These are phyloP conservation scores for Globisporangium lucens DNA, from an alignment of 352 stramenopile species.

Conservation along the genomic window DNA sequence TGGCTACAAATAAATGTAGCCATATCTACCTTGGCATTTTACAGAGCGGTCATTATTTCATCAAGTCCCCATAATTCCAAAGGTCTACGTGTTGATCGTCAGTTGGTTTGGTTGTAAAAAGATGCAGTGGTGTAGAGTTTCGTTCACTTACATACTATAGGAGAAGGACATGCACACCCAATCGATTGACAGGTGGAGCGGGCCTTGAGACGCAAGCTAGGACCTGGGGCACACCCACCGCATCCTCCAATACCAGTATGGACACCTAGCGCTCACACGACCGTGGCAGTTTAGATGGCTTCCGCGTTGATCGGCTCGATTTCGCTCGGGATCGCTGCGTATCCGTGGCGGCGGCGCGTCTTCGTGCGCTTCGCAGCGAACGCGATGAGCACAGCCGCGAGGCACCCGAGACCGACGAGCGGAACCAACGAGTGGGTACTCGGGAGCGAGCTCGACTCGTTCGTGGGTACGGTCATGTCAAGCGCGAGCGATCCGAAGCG, in stretches of 20 bases:
- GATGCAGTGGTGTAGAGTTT: not conserved
- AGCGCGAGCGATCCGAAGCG: conserved; percentile 3
- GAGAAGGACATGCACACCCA: not conserved
- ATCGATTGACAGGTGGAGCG: not conserved
- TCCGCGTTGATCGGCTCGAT: conserved; percentile 10
- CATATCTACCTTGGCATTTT: not conserved
- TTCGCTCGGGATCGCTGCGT: conserved; percentile 10
- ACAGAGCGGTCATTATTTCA: not conserved
- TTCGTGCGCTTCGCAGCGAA: conserved; percentile 7
- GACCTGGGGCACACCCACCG: not conserved
- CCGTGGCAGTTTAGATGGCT: not conserved
- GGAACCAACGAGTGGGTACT: not conserved
- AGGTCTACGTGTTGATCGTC: not conserved
- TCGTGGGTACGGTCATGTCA: not conserved
- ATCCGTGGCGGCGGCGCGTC: conserved; percentile 5
- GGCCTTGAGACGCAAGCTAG: not conserved
- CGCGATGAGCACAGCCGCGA: not conserved
- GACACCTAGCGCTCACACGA: not conserved
- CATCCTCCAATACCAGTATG: not conserved
- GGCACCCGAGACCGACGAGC: not conserved
- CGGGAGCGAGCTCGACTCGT: not conserved
- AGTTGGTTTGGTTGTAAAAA: not conserved
- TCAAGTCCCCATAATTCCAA: not conserved
- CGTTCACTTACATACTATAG: not conserved
- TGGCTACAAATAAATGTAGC: not conserved